phyloP scores from a whole-genome alignment of 1,139 yeast species.

The Lipomyces yarrowii region DNA sequence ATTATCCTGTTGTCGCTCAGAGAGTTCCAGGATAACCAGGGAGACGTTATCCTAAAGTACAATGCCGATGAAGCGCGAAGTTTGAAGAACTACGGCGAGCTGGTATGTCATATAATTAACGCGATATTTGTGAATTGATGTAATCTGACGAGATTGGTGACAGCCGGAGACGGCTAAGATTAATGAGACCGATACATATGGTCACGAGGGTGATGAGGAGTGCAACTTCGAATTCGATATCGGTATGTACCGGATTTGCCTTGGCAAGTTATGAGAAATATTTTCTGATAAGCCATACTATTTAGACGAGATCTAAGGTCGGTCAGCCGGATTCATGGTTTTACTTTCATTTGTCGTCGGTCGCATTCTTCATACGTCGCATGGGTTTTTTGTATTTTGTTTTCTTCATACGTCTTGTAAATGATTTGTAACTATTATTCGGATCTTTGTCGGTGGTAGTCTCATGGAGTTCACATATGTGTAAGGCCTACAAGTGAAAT shows the following conservation, averaged over 20 bases:
- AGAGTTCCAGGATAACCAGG: conserved; percentile 97
- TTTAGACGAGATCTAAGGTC: conserved; percentile 15
- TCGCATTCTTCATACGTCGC: not conserved
- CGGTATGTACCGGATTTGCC: conserved; percentile 49
- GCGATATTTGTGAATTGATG: not conserved
- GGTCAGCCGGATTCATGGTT: not conserved
- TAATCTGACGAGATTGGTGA: not conserved
- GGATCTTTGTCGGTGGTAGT: not conserved
- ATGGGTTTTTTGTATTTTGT: not conserved
- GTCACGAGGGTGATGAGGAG: conserved; percentile 95
- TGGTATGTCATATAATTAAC: conserved; percentile 46
- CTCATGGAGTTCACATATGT: not conserved
- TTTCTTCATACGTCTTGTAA: not conserved
- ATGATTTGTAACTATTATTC: not conserved
- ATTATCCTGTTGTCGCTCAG: conserved; percentile 92
- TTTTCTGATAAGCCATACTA: not conserved
- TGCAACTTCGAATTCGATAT: conserved; percentile 98
- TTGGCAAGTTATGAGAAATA: not conserved
- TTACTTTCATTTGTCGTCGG: not conserved
- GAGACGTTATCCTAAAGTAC: conserved; percentile 96
- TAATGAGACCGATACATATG: conserved; percentile 96
- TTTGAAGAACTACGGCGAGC: conserved; percentile 91
- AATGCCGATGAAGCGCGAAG: conserved; percentile 98
- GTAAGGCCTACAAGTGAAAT: not conserved
- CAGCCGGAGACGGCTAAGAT: conserved; percentile 76